Conservation (phyloP, 371 early-diverging fungal genomes). For the Syncephalastrum racemosum region DNA sequence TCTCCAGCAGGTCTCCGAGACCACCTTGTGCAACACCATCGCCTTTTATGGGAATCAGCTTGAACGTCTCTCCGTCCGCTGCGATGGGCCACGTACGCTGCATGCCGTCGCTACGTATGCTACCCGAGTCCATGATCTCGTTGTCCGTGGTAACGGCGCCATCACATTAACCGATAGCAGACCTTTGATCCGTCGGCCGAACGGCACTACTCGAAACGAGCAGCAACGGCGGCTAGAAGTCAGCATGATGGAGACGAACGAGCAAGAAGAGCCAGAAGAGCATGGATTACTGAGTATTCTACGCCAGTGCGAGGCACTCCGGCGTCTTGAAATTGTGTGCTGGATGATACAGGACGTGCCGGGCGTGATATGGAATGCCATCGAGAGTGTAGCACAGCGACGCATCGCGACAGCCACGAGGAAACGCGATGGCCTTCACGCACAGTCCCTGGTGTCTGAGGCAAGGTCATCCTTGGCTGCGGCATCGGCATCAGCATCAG, state of each 20-base stretch:
- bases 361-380: constrained; percentile 22
- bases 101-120: constrained; percentile 31
- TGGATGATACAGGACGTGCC: constrained; percentile 45
- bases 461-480: too few species aligned
- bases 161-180: background rate
- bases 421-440: too few species aligned
- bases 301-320: constrained; percentile 23
- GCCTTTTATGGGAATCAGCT: constrained; percentile 28
- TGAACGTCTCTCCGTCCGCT: constrained; percentile 27
- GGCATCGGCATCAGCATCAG: too few species aligned
- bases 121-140: constrained; percentile 21
- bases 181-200: background rate
- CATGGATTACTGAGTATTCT: constrained; percentile 23
- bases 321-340: constrained; percentile 32
- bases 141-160: constrained; percentile 17
- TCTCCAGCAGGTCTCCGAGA: constrained; percentile 40
- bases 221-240: too few species aligned
- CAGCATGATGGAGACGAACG: too few species aligned
- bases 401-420: background rate
- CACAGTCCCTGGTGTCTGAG: too few species aligned
- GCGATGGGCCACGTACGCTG: constrained; percentile 29
- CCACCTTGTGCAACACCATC: constrained; percentile 27
- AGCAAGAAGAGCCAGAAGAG: background rate
- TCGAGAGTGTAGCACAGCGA: constrained; percentile 14
- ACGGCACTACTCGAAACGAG: too few species aligned